Percentiles rank a stretch among this genome's conserved stretches.
These are phyloP conservation scores for Phytomonas sp. DNA, from an alignment of 208 protist species.

Conservation along the genomic window DNA sequence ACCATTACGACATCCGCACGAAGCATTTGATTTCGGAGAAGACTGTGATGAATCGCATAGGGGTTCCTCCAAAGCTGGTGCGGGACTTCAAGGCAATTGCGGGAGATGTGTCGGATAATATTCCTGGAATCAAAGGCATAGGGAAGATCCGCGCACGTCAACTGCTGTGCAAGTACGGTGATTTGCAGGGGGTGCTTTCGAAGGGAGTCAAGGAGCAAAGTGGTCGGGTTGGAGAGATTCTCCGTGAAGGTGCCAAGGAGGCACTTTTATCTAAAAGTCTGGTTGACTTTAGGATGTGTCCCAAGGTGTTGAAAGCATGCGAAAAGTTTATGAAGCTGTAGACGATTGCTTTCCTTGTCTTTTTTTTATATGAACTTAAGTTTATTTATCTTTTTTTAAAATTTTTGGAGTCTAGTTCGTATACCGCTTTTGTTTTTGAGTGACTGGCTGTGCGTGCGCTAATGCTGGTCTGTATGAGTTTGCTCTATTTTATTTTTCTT, in stretches of 20 bases:
- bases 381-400: constrained; percentile 6
- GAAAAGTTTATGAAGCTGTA: constrained; percentile 70
- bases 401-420: neutral
- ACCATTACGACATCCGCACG: constrained; percentile 84
- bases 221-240: constrained; percentile 47
- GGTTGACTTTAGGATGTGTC: constrained; percentile 79
- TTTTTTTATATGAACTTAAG: constrained; percentile 4
- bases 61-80: constrained; percentile 76
- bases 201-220: constrained; percentile 55
- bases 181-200: constrained; percentile 71
- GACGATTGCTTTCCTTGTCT: constrained; percentile 2
- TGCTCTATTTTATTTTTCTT: constrained; percentile 1
- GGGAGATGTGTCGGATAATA: constrained; percentile 80
- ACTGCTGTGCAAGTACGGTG: constrained; percentile 83
- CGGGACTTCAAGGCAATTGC: constrained; percentile 84
- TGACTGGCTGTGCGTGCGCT: neutral
- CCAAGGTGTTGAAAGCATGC: constrained; percentile 55
- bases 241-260: constrained; percentile 38
- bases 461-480: neutral
- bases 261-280: constrained; percentile 62
- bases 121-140: constrained; percentile 81
- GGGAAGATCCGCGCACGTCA: constrained; percentile 70
- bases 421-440: neutral
- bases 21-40: constrained; percentile 83
- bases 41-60: constrained; percentile 64